Base-by-base conservation (phyloP, 164 flowering plant species). In the Kalanchoe fedtschenkoi region DNA sequence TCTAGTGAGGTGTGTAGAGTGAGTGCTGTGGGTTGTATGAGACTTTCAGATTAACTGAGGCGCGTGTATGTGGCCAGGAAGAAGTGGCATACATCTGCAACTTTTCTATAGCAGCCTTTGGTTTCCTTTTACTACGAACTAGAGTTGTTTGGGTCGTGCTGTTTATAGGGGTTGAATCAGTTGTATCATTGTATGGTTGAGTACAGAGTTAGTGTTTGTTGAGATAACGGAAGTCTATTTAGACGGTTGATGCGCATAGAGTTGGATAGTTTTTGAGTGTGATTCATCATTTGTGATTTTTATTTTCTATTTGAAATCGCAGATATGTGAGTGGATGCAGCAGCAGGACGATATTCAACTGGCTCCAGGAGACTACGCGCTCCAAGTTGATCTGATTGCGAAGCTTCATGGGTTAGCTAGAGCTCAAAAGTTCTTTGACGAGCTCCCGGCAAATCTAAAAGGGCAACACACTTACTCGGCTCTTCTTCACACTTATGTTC, bases 321-420 rank as follows among this genome's bases (percentile, higher is more conserved):
- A 93, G 98, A 64, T 93, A 59, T 88, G 96, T 69, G 97, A 93
- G 65, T 93, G 98, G 98, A 89, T 93, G 98, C 76, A 47, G 41
- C 57, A 63, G 43, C 96, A 81, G 64, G 64, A 77, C 13, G 83
- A 89, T 64, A 82, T 93, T 28, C 75, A 82, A 74, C 82, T 87
- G 39, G 42, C 75, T 47, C 74, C 82, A 24, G 98, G 98, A 61
- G 98, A 93, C 66, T 93, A 86, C 74, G 98, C 97, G n/a, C 69
- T 93, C 55, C 97, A 93, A 62, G 74, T 90, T 71, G 98, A 93
- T 77, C 80, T 93, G 78, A 80, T 93, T 72, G 79, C 87, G 13
- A 93, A 93, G 78, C 65, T 88, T 29, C 92, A 87, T 33, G 91
- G 96, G 32, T 63, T 86, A 53, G 63, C 71, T 57, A 86, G 88